These are phyloP conservation scores for Phycomyces blakesleeanus DNA, from an alignment of 192 early-diverging fungal species.

Conservation along the genomic window DNA sequence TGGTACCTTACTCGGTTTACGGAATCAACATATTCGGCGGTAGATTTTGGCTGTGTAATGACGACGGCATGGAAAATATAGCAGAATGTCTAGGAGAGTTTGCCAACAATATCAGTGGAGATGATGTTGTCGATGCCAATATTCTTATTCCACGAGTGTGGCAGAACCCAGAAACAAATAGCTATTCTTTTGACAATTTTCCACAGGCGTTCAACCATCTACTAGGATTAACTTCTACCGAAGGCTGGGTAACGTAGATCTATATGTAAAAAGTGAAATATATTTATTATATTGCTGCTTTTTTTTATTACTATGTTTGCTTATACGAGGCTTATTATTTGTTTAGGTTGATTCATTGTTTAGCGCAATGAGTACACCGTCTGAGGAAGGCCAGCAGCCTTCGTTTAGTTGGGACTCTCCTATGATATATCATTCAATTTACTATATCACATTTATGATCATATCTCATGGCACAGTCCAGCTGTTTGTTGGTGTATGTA, in stretches of 20 bases:
- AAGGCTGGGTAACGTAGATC: conserved; percentile 43
- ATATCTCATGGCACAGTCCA: conserved; percentile 33
- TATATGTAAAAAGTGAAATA: background rate
- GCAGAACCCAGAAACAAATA: conserved; percentile 42
- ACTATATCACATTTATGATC: conserved; percentile 32
- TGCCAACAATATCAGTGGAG: background rate
- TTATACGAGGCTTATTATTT: too few species aligned
- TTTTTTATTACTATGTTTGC: too few species aligned
- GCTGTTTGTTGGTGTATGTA: conserved; percentile 36
- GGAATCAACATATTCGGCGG: conserved; percentile 52
- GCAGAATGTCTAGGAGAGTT: conserved; percentile 42
- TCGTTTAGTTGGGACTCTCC: conserved; percentile 20
- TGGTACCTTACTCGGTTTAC: conserved; percentile 52
- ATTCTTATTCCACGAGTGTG: conserved; percentile 46
- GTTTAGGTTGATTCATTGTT: conserved; percentile 23
- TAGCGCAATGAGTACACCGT: conserved; percentile 35
- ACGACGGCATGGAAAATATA: conserved; percentile 7
- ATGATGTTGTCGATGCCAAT: conserved; percentile 10
- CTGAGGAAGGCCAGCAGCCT: conserved; percentile 23
- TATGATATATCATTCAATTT: conserved; percentile 23
- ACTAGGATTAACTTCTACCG: conserved; percentile 50
- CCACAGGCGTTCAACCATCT: conserved; percentile 40
- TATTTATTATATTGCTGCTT: background rate
- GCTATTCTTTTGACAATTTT: conserved; percentile 54
- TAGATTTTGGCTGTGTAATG: conserved; percentile 45